Evolutionary conservation across 2,329 filamentous ascomycete genomes (phyloP).

Genomic region (Colletotrichum tropicicola): DNA sequence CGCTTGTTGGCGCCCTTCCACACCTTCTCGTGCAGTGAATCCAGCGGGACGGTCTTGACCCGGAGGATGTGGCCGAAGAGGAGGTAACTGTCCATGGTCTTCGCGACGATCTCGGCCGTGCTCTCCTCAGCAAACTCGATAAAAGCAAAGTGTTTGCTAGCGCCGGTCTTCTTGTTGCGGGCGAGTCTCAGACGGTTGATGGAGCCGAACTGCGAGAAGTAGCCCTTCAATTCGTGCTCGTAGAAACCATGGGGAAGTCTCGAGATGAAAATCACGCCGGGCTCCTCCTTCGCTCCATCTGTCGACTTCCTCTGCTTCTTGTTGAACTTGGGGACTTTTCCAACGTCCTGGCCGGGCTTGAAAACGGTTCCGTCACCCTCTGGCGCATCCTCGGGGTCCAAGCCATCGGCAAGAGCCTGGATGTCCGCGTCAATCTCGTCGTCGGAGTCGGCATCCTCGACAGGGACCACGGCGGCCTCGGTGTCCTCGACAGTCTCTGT

Average conservation of each 20-base stretch:
- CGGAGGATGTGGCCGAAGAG: slow-evolving; percentile 94
- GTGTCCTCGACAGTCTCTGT: slow-evolving; percentile 34
- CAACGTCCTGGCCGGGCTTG: slow-evolving; percentile 59
- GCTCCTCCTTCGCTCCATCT: slow-evolving; percentile 55
- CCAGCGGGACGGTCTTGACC: slow-evolving; percentile 80
- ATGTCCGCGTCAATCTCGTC: slow-evolving; percentile 52
- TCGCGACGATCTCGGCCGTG: slow-evolving; percentile 87
- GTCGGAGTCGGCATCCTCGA: slow-evolving; percentile 45
- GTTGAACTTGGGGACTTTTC: slow-evolving; percentile 59
- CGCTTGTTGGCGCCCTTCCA: slow-evolving; percentile 92
- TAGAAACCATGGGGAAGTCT: slow-evolving; percentile 95
- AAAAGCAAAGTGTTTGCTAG: slow-evolving; percentile 93
- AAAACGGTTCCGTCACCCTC: slow-evolving; percentile 46
- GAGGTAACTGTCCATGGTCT: slow-evolving; percentile 98
- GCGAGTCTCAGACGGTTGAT: slow-evolving; percentile 78
- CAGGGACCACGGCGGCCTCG: slow-evolving; percentile 32
- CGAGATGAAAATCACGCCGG: slow-evolving; percentile 89
- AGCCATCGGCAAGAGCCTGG: slow-evolving; percentile 51
- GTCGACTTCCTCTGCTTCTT: slow-evolving; percentile 49
- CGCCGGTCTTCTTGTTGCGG: slow-evolving; percentile 90
- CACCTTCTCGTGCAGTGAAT: slow-evolving; percentile 80
- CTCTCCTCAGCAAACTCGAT: slow-evolving; percentile 85
- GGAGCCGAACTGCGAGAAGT: slow-evolving; percentile 92
- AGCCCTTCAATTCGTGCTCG: slow-evolving; percentile 92
- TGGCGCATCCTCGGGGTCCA: slow-evolving; percentile 49